phyloP scores from a whole-genome alignment of 2,329 filamentous ascomycete genomes.

The Pestalotiopsis sp. region DNA sequence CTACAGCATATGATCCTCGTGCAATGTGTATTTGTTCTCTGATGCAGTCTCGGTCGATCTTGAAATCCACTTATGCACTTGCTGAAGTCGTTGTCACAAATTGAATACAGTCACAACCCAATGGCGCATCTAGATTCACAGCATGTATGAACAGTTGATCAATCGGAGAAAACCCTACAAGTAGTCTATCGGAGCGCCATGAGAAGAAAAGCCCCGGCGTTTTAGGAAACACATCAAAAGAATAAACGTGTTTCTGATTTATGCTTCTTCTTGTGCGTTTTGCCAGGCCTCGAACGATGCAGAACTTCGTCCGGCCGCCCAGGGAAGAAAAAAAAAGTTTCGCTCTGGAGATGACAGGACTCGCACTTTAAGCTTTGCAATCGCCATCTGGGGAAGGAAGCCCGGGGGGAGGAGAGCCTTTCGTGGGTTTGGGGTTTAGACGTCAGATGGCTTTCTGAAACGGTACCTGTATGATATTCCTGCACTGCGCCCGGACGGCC shows the following conservation, averaged over 20 bases:
- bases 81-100: neutral
- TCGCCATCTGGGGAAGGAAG: neutral
- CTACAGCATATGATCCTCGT: neutral
- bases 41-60: neutral
- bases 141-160: no score
- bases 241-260: constrained; percentile 5
- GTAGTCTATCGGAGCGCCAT: neutral
- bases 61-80: neutral
- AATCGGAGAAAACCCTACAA: no score
- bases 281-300: no score
- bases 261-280: neutral
- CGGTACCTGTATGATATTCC: constrained; percentile 18
- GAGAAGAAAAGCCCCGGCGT: neutral
- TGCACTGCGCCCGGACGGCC: neutral
- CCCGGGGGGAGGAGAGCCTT: neutral
- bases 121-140: no score
- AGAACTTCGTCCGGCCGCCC: no score
- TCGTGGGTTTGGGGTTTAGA: neutral
- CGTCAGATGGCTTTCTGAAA: constrained; percentile 11
- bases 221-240: neutral
- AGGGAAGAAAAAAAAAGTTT: neutral
- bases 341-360: constrained; percentile 7
- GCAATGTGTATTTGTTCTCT: neutral
- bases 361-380: neutral
- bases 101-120: no score